These are phyloP conservation scores for Lentinula aciculospora DNA, from an alignment of 768 basidiomycete species.

Conservation along the genomic window DNA sequence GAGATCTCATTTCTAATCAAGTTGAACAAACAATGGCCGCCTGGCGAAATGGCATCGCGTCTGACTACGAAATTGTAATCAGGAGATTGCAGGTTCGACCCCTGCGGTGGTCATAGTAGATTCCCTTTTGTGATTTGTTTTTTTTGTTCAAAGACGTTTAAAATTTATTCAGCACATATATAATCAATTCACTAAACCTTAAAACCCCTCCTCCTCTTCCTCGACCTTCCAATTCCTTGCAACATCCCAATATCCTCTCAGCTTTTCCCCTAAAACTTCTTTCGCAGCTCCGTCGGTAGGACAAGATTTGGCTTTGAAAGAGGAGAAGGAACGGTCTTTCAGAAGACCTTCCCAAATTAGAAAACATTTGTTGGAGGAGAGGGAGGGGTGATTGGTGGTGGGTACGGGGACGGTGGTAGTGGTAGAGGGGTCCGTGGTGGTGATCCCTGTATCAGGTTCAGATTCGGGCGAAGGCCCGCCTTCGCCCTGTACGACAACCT, in stretches of 20 bases:
- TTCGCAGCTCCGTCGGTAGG: slow-evolving; percentile 83
- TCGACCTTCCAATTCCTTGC: slow-evolving; percentile 86
- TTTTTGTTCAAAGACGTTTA: no score
- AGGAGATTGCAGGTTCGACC: slow-evolving; percentile 93
- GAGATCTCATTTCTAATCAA: no score
- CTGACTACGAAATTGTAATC: slow-evolving; percentile 79
- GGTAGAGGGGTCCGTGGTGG: no score
- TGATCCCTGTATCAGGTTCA: slow-evolving; percentile 16
- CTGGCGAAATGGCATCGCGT: slow-evolving; percentile 94
- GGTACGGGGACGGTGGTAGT: no score
- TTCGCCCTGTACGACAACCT: slow-evolving; percentile 59
- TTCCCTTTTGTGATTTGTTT: no score
- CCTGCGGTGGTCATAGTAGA: slow-evolving; percentile 69
- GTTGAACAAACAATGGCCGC: slow-evolving; percentile 48
- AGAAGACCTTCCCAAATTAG: slow-evolving; percentile 92
- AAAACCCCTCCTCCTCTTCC: no score
- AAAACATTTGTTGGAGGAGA: slow-evolving; percentile 86
- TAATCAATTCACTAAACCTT: no score
- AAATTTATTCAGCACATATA: no score
- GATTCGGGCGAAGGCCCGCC: slow-evolving; percentile 1
- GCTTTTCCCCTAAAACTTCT: slow-evolving; percentile 78
- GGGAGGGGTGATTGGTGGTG: no score
- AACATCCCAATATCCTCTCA: slow-evolving; percentile 92
- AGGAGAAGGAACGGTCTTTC: slow-evolving; percentile 73
- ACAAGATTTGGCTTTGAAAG: slow-evolving; percentile 77